Conservation (phyloP, 441 rosid species). For the Rhodomyrtus psidioides region DNA sequence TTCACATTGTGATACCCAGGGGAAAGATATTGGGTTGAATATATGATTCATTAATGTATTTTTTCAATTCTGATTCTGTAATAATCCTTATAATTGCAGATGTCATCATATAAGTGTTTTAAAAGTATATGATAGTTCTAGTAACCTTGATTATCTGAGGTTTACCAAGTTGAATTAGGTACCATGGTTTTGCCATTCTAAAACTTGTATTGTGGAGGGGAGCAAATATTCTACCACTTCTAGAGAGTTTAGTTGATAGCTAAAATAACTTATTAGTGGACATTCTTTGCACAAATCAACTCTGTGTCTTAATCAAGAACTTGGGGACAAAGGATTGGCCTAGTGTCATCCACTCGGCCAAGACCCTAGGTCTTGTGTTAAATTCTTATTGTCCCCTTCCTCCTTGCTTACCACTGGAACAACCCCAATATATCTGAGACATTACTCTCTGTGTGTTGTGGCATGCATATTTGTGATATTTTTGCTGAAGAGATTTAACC, state of each 20-base stretch:
- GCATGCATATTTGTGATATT: conserved; percentile 9
- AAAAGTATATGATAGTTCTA: neutral
- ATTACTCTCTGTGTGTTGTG: neutral
- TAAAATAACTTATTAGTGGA: neutral
- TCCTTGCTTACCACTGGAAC: neutral
- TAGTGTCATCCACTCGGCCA: neutral
- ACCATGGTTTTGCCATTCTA: neutral
- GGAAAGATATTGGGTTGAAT: neutral
- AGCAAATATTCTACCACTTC: neutral
- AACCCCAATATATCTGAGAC: neutral
- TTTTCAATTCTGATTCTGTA: neutral
- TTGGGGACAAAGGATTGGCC: neutral
- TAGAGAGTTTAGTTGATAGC: neutral
- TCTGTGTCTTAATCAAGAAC: neutral
- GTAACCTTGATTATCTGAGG: neutral
- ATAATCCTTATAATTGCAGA: neutral
- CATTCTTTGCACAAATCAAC: neutral
- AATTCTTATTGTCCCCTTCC: neutral
- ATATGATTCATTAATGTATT: neutral
- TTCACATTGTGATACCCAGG: neutral
- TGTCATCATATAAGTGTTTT: neutral
- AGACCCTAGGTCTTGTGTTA: neutral
- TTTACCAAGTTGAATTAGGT: neutral
- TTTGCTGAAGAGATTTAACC: neutral
- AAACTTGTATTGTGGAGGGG: neutral